phyloP scores from a whole-genome alignment of 441 rosid genomes.

The Breynia disticha region DNA sequence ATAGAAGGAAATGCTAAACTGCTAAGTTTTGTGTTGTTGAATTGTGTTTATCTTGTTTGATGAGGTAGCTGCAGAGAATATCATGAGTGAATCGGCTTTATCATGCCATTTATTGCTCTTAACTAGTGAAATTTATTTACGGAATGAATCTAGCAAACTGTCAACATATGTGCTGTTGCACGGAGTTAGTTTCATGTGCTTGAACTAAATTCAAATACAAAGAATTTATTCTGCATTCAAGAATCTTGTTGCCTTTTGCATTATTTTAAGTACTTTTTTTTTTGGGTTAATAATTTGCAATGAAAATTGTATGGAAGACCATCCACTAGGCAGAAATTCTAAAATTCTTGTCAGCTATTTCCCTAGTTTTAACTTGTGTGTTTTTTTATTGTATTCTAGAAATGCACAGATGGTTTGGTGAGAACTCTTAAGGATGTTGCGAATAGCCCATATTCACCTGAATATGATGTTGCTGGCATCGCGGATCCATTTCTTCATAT shows the following conservation, averaged over 20 bases:
- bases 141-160: too few species aligned
- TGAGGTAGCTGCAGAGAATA: too few species aligned
- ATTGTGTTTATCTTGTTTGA: too few species aligned
- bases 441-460: conserved; percentile 95
- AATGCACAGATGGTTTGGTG: conserved; percentile 82
- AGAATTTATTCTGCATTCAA: too few species aligned
- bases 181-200: neutral
- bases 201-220: neutral
- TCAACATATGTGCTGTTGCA: neutral
- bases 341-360: neutral
- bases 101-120: too few species aligned
- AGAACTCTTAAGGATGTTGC: conserved; percentile 73
- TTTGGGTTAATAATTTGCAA: too few species aligned
- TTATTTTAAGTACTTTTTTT: too few species aligned
- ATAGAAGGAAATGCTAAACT: conserved; percentile 11
- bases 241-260: too few species aligned
- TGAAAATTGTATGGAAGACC: too few species aligned
- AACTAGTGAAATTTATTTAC: too few species aligned
- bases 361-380: neutral
- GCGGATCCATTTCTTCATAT: conserved; percentile 96
- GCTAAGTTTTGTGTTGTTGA: too few species aligned
- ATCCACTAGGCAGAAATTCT: neutral
- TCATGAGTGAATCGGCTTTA: too few species aligned
- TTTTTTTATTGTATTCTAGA: conserved; percentile 28
- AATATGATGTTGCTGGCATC: conserved; percentile 97